phyloP scores from a whole-genome alignment of 1,284 basidiomycete genomes.

The Ceratobasidium sp. region DNA sequence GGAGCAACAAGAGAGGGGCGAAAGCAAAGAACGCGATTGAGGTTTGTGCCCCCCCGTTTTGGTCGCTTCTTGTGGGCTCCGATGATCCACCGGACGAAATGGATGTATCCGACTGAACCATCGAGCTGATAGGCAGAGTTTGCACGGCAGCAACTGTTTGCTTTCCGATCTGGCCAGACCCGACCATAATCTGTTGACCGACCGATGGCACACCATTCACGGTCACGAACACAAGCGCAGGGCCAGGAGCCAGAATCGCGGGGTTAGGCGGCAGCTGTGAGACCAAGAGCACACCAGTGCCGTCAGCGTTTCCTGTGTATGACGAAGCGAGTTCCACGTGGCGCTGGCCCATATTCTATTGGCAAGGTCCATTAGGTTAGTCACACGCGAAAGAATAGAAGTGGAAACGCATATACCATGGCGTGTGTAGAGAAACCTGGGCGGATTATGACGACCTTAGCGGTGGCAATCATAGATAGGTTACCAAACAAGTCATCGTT shows the following conservation, averaged over 20 bases:
- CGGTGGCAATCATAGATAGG: conserved; percentile 71
- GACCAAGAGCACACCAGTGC: conserved; percentile 78
- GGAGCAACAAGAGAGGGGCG: too few relatives aligned
- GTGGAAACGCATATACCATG: too few relatives aligned
- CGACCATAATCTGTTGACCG: conserved; percentile 79
- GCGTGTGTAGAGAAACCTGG: conserved; percentile 90
- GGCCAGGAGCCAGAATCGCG: conserved; percentile 80
- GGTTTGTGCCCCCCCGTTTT: too few relatives aligned
- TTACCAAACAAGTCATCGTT: conserved; percentile 72
- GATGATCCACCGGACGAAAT: too few relatives aligned
- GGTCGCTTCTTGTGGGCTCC: too few relatives aligned
- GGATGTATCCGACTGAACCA: too few relatives aligned
- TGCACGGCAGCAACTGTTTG: conserved; percentile 62
- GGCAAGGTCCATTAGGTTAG: too few relatives aligned
- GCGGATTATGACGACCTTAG: conserved; percentile 82
- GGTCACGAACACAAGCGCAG: conserved; percentile 82
- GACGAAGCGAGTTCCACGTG: conserved; percentile 74
- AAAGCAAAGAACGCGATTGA: too few relatives aligned
- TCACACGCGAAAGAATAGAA: conserved; percentile 54
- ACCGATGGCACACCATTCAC: conserved; percentile 83
- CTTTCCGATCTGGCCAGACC: conserved; percentile 76
- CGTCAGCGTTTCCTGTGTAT: conserved; percentile 77
- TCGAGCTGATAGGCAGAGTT: too few relatives aligned
- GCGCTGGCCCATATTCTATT: conserved; percentile 88
- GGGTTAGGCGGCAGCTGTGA: conserved; percentile 84